phyloP scores from a whole-genome alignment of 176 grass and related monocot genomes.

The Hordeum vulgare region DNA sequence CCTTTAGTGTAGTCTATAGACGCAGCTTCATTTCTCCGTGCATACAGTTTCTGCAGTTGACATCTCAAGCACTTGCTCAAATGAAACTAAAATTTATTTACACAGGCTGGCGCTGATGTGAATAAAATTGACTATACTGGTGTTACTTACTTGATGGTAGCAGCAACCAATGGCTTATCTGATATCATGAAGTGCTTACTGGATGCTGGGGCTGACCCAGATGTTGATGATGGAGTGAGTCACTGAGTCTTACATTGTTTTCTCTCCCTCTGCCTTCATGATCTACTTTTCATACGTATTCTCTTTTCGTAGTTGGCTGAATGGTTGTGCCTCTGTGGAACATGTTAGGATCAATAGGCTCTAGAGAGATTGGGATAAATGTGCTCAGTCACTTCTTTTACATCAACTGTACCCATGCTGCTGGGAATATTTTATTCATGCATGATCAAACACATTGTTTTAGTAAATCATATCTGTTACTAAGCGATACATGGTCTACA shows the following conservation, averaged over 20 bases:
- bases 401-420: too few species aligned
- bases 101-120: neutral
- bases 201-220: slow-evolving; percentile 10
- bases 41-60: neutral
- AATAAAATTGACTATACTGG: neutral
- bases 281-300: too few species aligned
- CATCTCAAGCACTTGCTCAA: neutral
- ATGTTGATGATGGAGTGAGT: neutral
- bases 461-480: too few species aligned
- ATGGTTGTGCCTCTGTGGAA: too few species aligned
- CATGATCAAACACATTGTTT: too few species aligned
- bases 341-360: too few species aligned
- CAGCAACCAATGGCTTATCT: neutral
- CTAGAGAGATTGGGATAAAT: too few species aligned
- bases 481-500: too few species aligned
- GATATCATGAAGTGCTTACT: slow-evolving; percentile 12
- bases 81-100: neutral
- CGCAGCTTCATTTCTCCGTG: neutral
- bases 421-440: too few species aligned
- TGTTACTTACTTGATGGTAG: neutral
- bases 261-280: too few species aligned
- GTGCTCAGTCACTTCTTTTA: too few species aligned
- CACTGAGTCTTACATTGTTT: neutral
- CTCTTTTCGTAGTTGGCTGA: too few species aligned
- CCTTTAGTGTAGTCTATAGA: neutral